phyloP scores from a whole-genome alignment of 2,329 filamentous ascomycete species.

The Microdochium paspali region DNA sequence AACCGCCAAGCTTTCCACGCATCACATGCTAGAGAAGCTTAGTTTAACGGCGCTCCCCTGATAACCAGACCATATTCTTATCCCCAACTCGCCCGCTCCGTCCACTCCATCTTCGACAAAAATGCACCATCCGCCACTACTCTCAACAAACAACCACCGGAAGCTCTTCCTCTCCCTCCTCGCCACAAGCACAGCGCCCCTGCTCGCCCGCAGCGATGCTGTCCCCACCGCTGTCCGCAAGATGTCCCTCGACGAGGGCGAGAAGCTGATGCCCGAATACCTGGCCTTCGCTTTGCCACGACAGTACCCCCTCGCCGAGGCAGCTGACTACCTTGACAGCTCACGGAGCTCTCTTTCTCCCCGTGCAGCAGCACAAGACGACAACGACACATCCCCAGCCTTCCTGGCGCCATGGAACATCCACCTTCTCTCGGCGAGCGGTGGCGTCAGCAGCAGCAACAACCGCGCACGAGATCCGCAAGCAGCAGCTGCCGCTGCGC shows the following conservation, averaged over 20 bases:
- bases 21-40: neutral
- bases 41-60: neutral
- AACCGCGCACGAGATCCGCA: neutral
- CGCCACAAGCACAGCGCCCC: constrained; percentile 4
- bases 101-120: too few relatives aligned
- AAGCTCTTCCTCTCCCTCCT: neutral
- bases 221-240: constrained; percentile 59
- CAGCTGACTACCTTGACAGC: too few relatives aligned
- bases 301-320: constrained; percentile 6
- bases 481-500: neutral
- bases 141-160: neutral
- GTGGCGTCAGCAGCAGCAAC: constrained; percentile 25
- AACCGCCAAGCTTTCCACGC: too few relatives aligned
- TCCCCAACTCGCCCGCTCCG: neutral
- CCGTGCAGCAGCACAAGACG: too few relatives aligned
- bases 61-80: neutral
- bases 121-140: neutral
- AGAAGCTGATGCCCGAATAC: constrained; percentile 67
- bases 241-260: constrained; percentile 59
- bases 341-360: too few relatives aligned
- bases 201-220: neutral
- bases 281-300: constrained; percentile 33
- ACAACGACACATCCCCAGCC: constrained; percentile 16
- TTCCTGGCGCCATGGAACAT: constrained; percentile 25
- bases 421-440: constrained; percentile 36